These are phyloP conservation scores for Begonia masoniana DNA, from an alignment of 306 rosid species.

Conservation along the genomic window DNA sequence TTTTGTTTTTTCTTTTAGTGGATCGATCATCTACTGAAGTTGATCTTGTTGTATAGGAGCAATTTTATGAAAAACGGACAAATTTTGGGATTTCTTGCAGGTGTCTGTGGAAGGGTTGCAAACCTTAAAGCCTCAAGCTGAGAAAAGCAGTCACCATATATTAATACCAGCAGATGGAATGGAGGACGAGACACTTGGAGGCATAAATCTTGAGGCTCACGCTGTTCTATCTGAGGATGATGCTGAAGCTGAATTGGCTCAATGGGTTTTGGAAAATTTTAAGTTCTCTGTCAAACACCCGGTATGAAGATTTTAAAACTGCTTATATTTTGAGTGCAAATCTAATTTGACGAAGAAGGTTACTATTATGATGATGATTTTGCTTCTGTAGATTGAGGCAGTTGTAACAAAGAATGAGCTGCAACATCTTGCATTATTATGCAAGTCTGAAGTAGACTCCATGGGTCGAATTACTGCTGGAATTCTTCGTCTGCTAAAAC, in stretches of 20 bases:
- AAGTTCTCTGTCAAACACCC: conserved; percentile 72
- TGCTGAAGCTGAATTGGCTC: conserved; percentile 39
- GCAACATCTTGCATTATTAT: conserved; percentile 69
- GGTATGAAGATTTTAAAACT: conserved; percentile 34
- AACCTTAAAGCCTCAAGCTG: conserved; percentile 58
- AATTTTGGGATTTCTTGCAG: conserved; percentile 27
- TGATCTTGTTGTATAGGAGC: too few relatives aligned
- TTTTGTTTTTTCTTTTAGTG: too few relatives aligned
- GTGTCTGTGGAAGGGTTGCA: conserved; percentile 76
- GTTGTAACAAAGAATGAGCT: conserved; percentile 84
- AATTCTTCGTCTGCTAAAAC: conserved; percentile 64
- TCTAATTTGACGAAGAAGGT: too few relatives aligned
- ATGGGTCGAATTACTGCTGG: conserved; percentile 85
- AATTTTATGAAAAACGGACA: too few relatives aligned
- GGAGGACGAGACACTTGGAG: conserved; percentile 44
- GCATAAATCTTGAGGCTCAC: conserved; percentile 64
- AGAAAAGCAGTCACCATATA: conserved; percentile 24
- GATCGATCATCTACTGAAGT: too few relatives aligned
- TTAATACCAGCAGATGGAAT: conserved; percentile 36
- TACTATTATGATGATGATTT: not conserved
- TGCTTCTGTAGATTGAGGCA: conserved; percentile 61
- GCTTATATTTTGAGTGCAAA: not conserved
- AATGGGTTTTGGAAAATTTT: conserved; percentile 75
- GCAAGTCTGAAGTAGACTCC: conserved; percentile 95
- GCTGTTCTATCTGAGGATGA: conserved; percentile 44